Evolutionary conservation across 2,329 filamentous ascomycete species (phyloP).

Genomic region (Macroventuria anomochaeta): DNA sequence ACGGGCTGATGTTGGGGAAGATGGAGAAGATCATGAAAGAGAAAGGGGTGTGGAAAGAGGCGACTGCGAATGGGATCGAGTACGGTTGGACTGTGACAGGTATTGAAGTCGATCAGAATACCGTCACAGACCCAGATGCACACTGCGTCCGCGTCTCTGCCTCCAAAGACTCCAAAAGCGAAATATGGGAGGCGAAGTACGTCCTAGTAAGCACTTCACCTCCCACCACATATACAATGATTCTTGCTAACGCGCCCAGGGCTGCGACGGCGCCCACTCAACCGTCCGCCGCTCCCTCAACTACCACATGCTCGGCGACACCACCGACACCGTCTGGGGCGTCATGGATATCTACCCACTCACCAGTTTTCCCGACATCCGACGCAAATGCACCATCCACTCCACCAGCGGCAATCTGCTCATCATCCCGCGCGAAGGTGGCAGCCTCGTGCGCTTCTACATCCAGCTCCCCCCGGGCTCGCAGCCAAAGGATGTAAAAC

Average conservation of each 20-base stretch:
- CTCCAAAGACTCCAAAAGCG: constrained; percentile 38
- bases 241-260: constrained; percentile 34
- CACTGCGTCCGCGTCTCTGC: constrained; percentile 44
- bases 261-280: constrained; percentile 62
- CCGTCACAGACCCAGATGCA: constrained; percentile 38
- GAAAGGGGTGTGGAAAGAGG: constrained; percentile 34
- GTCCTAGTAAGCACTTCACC: constrained; percentile 45
- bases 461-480: constrained; percentile 63
- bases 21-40: constrained; percentile 51
- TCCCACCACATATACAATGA: not conserved
- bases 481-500: constrained; percentile 58
- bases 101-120: constrained; percentile 58
- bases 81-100: constrained; percentile 62
- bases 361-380: constrained; percentile 59
- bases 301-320: constrained; percentile 66
- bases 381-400: constrained; percentile 58
- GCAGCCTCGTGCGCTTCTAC: constrained; percentile 66
- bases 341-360: constrained; percentile 60
- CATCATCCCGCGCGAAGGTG: constrained; percentile 62
- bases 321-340: constrained; percentile 64
- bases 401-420: constrained; percentile 55
- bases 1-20: constrained; percentile 62
- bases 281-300: constrained; percentile 59
- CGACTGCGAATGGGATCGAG: constrained; percentile 53
- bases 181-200: constrained; percentile 48